Evolutionary conservation across 768 basidiomycete species (phyloP).

Genomic region (Phylloporus sp.): DNA sequence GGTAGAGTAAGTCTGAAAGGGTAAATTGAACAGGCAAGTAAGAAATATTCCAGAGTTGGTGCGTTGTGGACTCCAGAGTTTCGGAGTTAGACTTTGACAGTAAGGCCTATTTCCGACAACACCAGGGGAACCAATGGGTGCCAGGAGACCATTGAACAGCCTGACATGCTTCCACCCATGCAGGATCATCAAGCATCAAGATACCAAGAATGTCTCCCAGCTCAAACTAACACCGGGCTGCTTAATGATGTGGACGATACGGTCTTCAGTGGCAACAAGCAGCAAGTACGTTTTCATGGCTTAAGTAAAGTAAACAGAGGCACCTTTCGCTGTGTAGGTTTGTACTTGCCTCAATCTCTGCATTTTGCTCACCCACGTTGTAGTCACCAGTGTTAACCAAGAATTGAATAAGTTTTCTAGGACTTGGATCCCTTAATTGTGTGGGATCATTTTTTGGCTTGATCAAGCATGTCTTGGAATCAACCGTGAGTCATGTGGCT

Average conservation of each 20-base stretch:
- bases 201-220: slow-evolving; percentile 98
- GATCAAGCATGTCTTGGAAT: slow-evolving; percentile 96
- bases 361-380: slow-evolving; percentile 94
- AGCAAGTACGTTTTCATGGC: slow-evolving; percentile 99
- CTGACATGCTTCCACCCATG: slow-evolving; percentile 96
- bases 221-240: slow-evolving; percentile 95
- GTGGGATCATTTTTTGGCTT: slow-evolving; percentile 99
- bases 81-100: slow-evolving; percentile 68
- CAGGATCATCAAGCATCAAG: slow-evolving; percentile 91
- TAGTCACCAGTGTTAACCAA: slow-evolving; percentile 97
- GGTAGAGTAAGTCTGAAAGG: no score
- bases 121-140: slow-evolving; percentile 79
- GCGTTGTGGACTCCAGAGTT: no score
- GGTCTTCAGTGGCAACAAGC: slow-evolving; percentile 89
- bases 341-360: slow-evolving; percentile 85
- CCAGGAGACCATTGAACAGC: slow-evolving; percentile 93
- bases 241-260: slow-evolving; percentile 92
- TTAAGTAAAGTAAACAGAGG: slow-evolving; percentile 31
- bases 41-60: no score
- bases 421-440: slow-evolving; percentile 91
- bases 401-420: slow-evolving; percentile 93
- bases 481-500: slow-evolving; percentile 86
- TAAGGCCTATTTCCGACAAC: slow-evolving; percentile 87
- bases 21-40: no score
- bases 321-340: background rate